A percentile compares a stretch with the other conserved stretches of the same genome.
phyloP scores from a whole-genome alignment of 2,329 filamentous ascomycete species.

The Tolypocladium sp. region DNA sequence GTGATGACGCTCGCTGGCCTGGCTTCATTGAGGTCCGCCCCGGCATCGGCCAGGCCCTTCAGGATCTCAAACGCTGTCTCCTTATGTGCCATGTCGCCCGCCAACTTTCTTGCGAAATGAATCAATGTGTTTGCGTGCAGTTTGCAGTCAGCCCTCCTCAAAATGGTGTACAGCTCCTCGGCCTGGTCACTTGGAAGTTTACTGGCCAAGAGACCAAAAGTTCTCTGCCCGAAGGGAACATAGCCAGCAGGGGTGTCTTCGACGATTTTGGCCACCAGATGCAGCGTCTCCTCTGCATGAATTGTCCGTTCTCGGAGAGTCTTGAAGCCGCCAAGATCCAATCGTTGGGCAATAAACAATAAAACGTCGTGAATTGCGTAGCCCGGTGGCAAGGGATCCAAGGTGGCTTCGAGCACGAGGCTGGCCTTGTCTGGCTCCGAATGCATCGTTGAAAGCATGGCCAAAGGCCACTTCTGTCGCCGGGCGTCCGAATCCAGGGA shows the following conservation, averaged over 20 bases:
- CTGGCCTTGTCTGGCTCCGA: constrained; percentile 19
- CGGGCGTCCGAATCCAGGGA: constrained; percentile 15
- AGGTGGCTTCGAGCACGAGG: constrained; percentile 26
- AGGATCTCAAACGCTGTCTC: constrained; percentile 33
- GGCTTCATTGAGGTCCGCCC: constrained; percentile 35
- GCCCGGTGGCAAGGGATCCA: constrained; percentile 23
- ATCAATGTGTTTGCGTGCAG: constrained; percentile 35
- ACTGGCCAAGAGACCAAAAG: constrained; percentile 23
- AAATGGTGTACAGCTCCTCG: constrained; percentile 24
- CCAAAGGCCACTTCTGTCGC: constrained; percentile 17
- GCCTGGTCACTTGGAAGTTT: constrained; percentile 19
- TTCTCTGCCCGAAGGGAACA: constrained; percentile 27
- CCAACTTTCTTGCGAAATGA: constrained; percentile 38
- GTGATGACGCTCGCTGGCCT: constrained; percentile 47
- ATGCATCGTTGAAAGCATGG: constrained; percentile 27
- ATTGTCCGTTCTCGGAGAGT: constrained; percentile 10
- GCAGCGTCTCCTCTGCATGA: constrained; percentile 20
- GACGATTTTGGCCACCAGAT: constrained; percentile 17
- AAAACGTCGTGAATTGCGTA: constrained; percentile 29
- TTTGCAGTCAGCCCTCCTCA: constrained; percentile 17
- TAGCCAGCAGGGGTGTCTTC: constrained; percentile 17
- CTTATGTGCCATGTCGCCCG: constrained; percentile 28
- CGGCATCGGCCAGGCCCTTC: constrained; percentile 21
- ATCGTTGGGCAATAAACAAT: constrained; percentile 16
- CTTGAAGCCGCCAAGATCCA: constrained; percentile 9